phyloP scores from a whole-genome alignment of 2,329 filamentous ascomycete species.

The Cryphonectria naterciae region DNA sequence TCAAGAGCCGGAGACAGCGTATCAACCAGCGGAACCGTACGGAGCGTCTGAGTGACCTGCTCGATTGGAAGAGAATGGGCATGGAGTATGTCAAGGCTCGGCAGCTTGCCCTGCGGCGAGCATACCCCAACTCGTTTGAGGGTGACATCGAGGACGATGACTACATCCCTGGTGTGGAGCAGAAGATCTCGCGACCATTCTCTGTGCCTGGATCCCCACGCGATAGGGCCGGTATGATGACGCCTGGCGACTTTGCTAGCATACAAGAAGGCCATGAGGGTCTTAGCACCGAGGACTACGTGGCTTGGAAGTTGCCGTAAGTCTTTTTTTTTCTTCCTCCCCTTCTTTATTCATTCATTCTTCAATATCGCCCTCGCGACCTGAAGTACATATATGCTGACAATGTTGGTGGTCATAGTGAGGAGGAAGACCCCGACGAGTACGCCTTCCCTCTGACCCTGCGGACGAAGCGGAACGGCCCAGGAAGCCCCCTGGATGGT shows the following conservation, averaged over 20 bases:
- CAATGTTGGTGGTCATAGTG: conserved; percentile 53
- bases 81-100: conserved; percentile 99
- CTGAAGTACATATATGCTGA: neutral
- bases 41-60: conserved; percentile 88
- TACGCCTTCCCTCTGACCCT: conserved; percentile 64
- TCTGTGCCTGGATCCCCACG: conserved; percentile 92
- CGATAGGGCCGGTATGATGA: conserved; percentile 96
- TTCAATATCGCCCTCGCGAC: neutral
- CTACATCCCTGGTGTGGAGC: conserved; percentile 89
- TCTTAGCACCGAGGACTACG: conserved; percentile 93
- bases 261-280: conserved; percentile 94
- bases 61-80: conserved; percentile 99
- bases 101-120: conserved; percentile 86
- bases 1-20: conserved; percentile 91
- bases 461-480: conserved; percentile 53
- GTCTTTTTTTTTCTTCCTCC: conserved; percentile 49
- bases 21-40: conserved; percentile 99
- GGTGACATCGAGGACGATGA: conserved; percentile 77
- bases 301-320: conserved; percentile 97
- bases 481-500: conserved; percentile 47
- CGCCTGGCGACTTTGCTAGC: conserved; percentile 94
- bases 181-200: conserved; percentile 93
- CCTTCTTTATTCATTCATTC: no score
- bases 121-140: conserved; percentile 85
- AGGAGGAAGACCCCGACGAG: conserved; percentile 88